Evolutionary conservation across 805 yeast species (phyloP), one percentile per base, ranked within the genome.

Genomic region (Wickerhamiella allomyrinae): DNA sequence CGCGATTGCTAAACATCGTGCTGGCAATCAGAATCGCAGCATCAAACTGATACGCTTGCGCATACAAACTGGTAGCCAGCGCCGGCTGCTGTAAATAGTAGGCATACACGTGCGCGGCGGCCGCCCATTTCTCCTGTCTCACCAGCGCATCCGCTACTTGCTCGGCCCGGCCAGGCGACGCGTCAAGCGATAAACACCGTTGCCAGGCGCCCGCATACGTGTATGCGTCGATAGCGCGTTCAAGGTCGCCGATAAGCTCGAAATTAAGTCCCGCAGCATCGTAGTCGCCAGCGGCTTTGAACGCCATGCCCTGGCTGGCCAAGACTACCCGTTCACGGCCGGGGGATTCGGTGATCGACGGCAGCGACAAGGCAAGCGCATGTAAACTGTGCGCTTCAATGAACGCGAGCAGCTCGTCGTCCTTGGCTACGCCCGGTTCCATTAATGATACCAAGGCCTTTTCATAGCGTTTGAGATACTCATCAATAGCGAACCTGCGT

Each of bases 221-320:
- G 55, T 79, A 86, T 34, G 79, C 69, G 37, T 79, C 81, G 53
- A 85, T 58, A 0, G 97, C 94, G 37, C 68, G 66, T 20, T 67
- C 69, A 36, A 44, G 63, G 19, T 72, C 62, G 2, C 70, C 72
- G 37, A 89, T 65, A 54, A 71, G 69, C 59, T 91, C 98, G 58
- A 68, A 86, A 2, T 79, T 71, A 27, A 82, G 55, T 38, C 80
- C 98, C 2, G 96, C 82, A 52, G 83, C 94, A n/a, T 56, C 59
- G 54, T 71, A 81, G 37, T 71, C 63, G 42, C 77, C 76, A 41
- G 68, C 65, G 1, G 72, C 69, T 33, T 71, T 66, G 49, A 86
- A 66, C 46, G 69, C 57, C 27, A 65, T 69, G 1, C 95, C 97
- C 57, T 74, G 84, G 25, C 72, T 55, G 5, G 57, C 59, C 53